Percentiles rank a stretch among this genome's conserved stretches.
phyloP scores from a whole-genome alignment of 805 yeast species.

The Metschnikowia kunwiensis region DNA sequence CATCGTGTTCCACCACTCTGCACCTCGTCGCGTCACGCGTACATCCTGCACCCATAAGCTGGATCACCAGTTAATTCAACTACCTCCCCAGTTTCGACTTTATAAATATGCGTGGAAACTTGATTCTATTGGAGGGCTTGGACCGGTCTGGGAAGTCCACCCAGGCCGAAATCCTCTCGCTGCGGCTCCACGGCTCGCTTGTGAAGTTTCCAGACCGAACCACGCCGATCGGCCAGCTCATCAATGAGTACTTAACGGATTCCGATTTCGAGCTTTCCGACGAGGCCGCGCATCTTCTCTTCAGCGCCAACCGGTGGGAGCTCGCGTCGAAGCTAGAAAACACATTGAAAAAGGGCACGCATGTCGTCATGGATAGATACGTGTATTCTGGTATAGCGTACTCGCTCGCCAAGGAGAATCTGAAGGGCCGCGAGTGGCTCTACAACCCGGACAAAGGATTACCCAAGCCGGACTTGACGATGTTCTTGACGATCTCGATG shows the following conservation, averaged over 20 bases:
- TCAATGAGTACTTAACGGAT: conserved; percentile 66
- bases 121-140: conserved; percentile 86
- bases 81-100: too few species aligned
- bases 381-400: conserved; percentile 93
- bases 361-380: conserved; percentile 78
- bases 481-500: conserved; percentile 64
- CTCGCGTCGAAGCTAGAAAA: conserved; percentile 44
- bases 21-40: too few species aligned
- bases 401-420: conserved; percentile 67
- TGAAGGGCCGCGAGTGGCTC: conserved; percentile 69
- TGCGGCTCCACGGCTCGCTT: conserved; percentile 31
- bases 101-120: conserved; percentile 67
- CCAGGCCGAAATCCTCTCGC: conserved; percentile 48
- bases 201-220: conserved; percentile 86
- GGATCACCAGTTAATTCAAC: too few species aligned
- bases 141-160: conserved; percentile 96
- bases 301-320: conserved; percentile 97
- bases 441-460: conserved; percentile 76
- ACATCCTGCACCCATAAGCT: too few species aligned
- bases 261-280: conserved; percentile 54
- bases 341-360: conserved; percentile 49
- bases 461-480: conserved; percentile 79
- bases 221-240: conserved; percentile 76
- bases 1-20: too few species aligned
- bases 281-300: conserved; percentile 80